Base-by-base conservation (phyloP, 495 filamentous ascomycete species). In the Tuber borchii region DNA sequence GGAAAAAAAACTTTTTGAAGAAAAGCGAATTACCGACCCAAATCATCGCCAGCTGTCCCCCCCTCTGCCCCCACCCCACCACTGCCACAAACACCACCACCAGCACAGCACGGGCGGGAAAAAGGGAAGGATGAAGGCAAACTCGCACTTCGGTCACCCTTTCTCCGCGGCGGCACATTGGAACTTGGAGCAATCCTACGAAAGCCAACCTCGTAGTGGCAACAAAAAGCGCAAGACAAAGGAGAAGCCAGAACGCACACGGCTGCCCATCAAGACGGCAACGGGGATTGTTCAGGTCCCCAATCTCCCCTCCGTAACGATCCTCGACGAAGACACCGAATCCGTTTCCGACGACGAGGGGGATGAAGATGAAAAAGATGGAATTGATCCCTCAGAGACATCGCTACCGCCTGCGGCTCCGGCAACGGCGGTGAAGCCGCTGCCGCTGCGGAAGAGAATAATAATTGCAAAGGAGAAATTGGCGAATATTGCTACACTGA, bases 171-270 rank as follows among this genome's bases (percentile, higher is more conserved):
- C 80, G 9, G 80, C 81, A 1, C 83, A 84, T 82, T 97, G 95
- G 95, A 88, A 97, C 83, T 87, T 97, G 70, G 95, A 99, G 84
- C 91, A 97, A 79, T 89, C 91, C 80, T 99, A 98, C 86, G 94
- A 97, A 84, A 87, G 88, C 61, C 89, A 88, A 78, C 90, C 91
- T 40, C 87, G 93, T 40, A 69, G 45, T 77, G 87, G 93, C 40
- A 73, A 45, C 77, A 94, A 95, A 81, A 83, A 87, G 73, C 89
- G 88, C 83, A 90, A 89, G 48, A 89, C 84, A 73, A 73, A 87
- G 82, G 91, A 93, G 81, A 87, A 89, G 65, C 90, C 90, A 77
- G 91, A 93, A 77, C 90, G 81, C 78, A 92, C 89, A 39, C 87
- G 91, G 81, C 86, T 98, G 45, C 95, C 93, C 7, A 92, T 97